Evolutionary conservation across 305 asterid genomes (phyloP), one percentile per base, ranked within the genome.

Genomic region (Solanum aculeatissimum): DNA sequence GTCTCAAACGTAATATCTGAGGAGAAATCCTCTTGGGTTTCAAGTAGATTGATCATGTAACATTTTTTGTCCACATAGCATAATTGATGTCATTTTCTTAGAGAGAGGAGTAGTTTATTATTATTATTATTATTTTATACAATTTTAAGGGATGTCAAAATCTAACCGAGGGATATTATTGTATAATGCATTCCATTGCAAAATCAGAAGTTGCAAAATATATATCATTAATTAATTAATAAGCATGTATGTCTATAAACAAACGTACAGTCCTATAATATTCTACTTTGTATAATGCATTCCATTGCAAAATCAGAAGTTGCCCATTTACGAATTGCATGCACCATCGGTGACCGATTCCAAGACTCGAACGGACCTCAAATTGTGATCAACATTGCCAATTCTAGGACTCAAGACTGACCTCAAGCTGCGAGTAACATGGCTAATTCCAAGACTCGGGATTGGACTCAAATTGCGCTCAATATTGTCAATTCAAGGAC

Each of bases 321-420:
- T n/a, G 35, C 6, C 1, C 38, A 19, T 45, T 18, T 25, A 45
- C n/a, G 15, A 45, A 45, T 45, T 23, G 19, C 10, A n/a, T 23
- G 3, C 40, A 35, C 40, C 7, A 57, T n/a, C 29, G n/a, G 10
- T 21, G 27, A n/a, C 7, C 27, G 0, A 58, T 53, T 53, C 6
- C 9, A 53, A 16, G 16, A 16, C 57, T 15, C 18, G 25, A 19
- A 55, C 12, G 1, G 23, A 55, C 19, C 1, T 21, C n/a, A 45
- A 42, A 43, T 72, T 43, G 19, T 81, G 90, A 91, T 91, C 91
- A 7, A 93, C 72, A 65, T 82, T 29, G 40, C 66, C 35, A 9
- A 19, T 49, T 47, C 35, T n/a, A 18, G 77, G 85, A 66, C 66
- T 82, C 3, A 66, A 80, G 6, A 2, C 14, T 57, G 65, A 57